phyloP scores from a whole-genome alignment of 805 yeast species.

The Metschnikowia dekortorum region DNA sequence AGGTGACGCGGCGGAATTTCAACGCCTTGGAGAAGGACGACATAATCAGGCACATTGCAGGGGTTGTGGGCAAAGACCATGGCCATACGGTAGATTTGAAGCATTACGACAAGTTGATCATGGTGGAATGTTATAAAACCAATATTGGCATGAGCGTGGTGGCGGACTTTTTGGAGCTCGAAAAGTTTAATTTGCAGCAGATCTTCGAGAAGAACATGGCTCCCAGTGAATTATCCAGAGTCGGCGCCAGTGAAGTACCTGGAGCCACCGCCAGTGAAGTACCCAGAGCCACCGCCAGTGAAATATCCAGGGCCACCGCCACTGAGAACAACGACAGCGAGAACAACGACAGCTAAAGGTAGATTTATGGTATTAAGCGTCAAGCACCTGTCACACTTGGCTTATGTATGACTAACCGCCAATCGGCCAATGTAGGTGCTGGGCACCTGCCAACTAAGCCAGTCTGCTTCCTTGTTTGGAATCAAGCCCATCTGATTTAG shows the following conservation, averaged over 20 bases:
- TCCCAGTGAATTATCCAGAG: conserved; percentile 14
- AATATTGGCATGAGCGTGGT: conserved; percentile 87
- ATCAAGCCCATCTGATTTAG: conserved; percentile 83
- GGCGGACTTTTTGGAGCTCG: conserved; percentile 54
- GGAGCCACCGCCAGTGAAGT: conserved; percentile 12
- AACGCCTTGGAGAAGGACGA: conserved; percentile 65
- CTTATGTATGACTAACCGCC: neutral
- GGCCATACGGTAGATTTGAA: conserved; percentile 80
- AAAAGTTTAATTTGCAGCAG: conserved; percentile 77
- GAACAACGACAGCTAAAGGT: neutral
- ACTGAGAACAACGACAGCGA: neutral
- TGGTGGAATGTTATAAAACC: conserved; percentile 85
- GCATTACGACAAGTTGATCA: conserved; percentile 67
- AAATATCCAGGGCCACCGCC: neutral
- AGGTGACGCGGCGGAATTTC: conserved; percentile 75
- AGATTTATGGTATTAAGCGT: neutral
- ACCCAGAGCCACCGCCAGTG: conserved; percentile 11
- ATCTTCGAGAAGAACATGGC: conserved; percentile 51
- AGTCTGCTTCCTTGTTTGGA: conserved; percentile 83
- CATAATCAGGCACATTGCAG: conserved; percentile 71
- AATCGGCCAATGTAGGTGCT: conserved; percentile 9
- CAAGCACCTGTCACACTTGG: no score
- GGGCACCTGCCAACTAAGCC: conserved; percentile 80
- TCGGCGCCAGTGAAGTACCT: conserved; percentile 2
- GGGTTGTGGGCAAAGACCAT: conserved; percentile 60